Base-by-base conservation (phyloP, 1,139 yeast genomes). In the Kluyveromyces sp. region DNA sequence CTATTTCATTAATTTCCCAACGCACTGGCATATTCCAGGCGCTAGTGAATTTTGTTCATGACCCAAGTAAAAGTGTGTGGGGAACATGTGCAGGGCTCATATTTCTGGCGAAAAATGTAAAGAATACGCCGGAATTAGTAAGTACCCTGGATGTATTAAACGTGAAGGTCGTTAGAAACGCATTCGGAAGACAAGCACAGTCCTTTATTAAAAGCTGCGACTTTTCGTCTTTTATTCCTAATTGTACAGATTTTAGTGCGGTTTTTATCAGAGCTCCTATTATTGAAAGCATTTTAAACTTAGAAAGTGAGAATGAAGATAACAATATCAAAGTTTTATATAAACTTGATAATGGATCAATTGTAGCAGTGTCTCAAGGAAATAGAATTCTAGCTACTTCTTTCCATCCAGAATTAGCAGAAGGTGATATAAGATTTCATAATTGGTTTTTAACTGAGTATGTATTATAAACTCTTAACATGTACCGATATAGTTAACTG, bases 1-100 rank as follows among this genome's bases (percentile, higher is more conserved):
- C 89, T 7, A 85, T 86, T 52, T 81, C 90, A 1, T 68, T 83
- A 37, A 78, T 85, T 38, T 85, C 94, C 1, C 82, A 83, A 59
- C 67, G 89, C 48, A 75, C 82, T 0, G 75, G 75, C 1, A 61
- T 86, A 56, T 65, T 82, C 21, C 72, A 72, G 33, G 83, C 84
- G 3, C 66, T 86, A 46, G 66, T 72, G 44, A 63, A 68, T 6
- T 80, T 74, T 59, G 78, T 81, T 32, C 73, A 52, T 34, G 48
- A 73, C 44, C 66, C 71, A 25, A 67, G 66, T 26, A 77, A 75
- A 54, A 80, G 87, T 1, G 74, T 80, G 30, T 86, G 95, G 95
- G 95, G 95, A 0, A 86, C 95, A 1, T 86, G 95, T 65, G 95
- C 95, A 3, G 95, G 95, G 2, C 69, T 86, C 54, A 85, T 86